phyloP scores from a whole-genome alignment of 1,284 basidiomycete genomes.

The Caloboletus inedulis region DNA sequence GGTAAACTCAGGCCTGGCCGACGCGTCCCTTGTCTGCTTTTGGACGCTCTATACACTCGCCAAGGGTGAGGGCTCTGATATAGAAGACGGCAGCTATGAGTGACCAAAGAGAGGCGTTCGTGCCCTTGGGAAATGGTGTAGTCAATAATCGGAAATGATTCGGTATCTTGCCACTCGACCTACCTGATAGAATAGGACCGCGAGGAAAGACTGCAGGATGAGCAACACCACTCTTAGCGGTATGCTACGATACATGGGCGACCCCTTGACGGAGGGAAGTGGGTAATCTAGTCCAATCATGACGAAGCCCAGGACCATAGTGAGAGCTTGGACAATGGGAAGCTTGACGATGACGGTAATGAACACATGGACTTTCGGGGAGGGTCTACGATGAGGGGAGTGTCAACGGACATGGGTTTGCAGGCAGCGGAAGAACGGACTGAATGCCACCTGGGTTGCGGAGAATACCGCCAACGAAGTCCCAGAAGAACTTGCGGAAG shows the following conservation, averaged over 20 bases:
- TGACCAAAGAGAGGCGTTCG: slow-evolving; percentile 71
- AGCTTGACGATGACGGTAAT: slow-evolving; percentile 68
- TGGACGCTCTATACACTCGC: slow-evolving; percentile 64
- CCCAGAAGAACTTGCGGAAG: slow-evolving; percentile 91
- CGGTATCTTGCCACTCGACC: slow-evolving; percentile 30
- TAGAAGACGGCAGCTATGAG: slow-evolving; percentile 67
- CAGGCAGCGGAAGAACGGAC: slow-evolving; percentile 45
- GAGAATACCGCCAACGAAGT: slow-evolving; percentile 68
- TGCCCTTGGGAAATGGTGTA: slow-evolving; percentile 50
- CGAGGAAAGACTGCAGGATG: slow-evolving; percentile 60
- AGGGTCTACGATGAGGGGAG: slow-evolving; percentile 47
- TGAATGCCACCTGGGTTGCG: slow-evolving; percentile 76
- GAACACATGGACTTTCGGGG: slow-evolving; percentile 60
- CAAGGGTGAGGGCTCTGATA: slow-evolving; percentile 55
- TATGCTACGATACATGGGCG: slow-evolving; percentile 62
- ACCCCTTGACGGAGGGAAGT: slow-evolving; percentile 52
- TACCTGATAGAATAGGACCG: slow-evolving; percentile 78
- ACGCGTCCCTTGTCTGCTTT: slow-evolving; percentile 60
- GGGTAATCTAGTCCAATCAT: slow-evolving; percentile 70
- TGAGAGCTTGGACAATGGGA: slow-evolving; percentile 67
- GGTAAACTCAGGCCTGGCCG: slow-evolving; percentile 48
- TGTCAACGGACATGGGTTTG: not conserved
- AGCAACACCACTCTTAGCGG: slow-evolving; percentile 61
- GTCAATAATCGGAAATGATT: slow-evolving; percentile 2
- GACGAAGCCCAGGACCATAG: slow-evolving; percentile 55